phyloP scores from a whole-genome alignment of 2,329 filamentous ascomycete genomes.

The Aschersonia sp. region DNA sequence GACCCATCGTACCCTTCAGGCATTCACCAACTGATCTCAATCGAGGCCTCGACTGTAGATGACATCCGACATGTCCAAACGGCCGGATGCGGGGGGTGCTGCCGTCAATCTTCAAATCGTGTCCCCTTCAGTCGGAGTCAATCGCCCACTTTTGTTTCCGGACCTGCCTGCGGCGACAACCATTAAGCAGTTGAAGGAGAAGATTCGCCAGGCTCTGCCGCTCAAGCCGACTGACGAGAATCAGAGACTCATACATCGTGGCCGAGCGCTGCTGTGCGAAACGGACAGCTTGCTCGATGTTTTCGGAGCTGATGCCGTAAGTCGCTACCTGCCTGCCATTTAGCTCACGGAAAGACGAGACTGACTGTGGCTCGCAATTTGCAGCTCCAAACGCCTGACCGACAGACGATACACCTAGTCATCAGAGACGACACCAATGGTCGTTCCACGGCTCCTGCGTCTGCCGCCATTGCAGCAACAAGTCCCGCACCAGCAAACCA shows the following conservation, averaged over 20 bases:
- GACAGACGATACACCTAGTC: slow-evolving; percentile 40
- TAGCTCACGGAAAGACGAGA: neutral
- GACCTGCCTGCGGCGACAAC: slow-evolving; percentile 34
- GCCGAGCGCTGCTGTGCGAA: slow-evolving; percentile 39
- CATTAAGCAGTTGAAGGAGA: slow-evolving; percentile 41
- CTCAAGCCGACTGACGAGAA: slow-evolving; percentile 36
- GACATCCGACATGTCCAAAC: slow-evolving; percentile 19
- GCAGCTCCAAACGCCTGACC: slow-evolving; percentile 28
- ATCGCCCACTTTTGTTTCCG: slow-evolving; percentile 33
- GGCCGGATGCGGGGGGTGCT: neutral
- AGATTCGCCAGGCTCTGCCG: slow-evolving; percentile 36
- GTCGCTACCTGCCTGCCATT: slow-evolving; percentile 7
- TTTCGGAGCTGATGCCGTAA: slow-evolving; percentile 40
- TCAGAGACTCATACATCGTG: slow-evolving; percentile 47
- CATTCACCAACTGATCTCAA: neutral
- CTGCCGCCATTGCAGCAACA: slow-evolving; percentile 10
- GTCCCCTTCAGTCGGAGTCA: slow-evolving; percentile 42
- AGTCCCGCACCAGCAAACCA: slow-evolving; percentile 9
- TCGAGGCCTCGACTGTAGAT: slow-evolving; percentile 12
- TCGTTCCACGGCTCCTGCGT: slow-evolving; percentile 11
- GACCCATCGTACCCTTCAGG: neutral
- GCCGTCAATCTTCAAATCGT: slow-evolving; percentile 42
- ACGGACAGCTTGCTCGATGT: slow-evolving; percentile 40
- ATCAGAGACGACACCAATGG: slow-evolving; percentile 24
- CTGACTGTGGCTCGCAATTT: neutral